These are phyloP conservation scores for Leccinum pallidistipes DNA, from an alignment of 1,284 basidiomycete genomes.

Conservation along the genomic window DNA sequence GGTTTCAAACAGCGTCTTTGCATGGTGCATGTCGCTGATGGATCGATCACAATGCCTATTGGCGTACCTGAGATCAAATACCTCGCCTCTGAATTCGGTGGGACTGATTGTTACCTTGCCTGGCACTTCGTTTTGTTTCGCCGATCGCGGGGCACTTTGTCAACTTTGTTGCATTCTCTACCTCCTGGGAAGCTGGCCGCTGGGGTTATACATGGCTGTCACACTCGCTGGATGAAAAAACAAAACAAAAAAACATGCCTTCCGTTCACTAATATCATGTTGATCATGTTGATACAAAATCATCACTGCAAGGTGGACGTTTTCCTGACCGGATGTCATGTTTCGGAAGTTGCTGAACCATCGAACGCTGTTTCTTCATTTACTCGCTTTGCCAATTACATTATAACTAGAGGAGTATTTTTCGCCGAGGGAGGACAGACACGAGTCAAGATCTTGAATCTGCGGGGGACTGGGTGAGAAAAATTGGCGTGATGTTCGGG, in stretches of 20 bases:
- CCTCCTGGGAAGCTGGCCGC: not conserved
- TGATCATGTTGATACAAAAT: no score
- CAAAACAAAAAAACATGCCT: not conserved
- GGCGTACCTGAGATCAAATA: not conserved
- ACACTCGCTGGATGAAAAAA: not conserved
- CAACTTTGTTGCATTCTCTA: not conserved
- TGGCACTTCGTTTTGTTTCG: no score
- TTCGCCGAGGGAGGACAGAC: not conserved
- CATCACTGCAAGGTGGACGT: conserved; percentile 9
- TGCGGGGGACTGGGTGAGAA: not conserved
- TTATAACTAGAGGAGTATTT: not conserved
- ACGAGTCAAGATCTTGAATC: not conserved
- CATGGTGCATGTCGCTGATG: conserved; percentile 17
- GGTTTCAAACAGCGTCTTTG: conserved; percentile 21
- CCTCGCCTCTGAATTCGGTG: conserved; percentile 4
- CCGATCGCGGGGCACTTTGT: not conserved
- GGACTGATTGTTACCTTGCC: no score
- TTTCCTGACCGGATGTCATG: conserved; percentile 18
- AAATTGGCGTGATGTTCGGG: not conserved
- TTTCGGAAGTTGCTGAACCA: conserved; percentile 10
- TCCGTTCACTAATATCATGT: conserved; percentile 10
- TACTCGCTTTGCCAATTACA: no score
- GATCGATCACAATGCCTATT: not conserved
- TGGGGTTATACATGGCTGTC: not conserved
- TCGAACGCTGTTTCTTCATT: conserved; percentile 1